Percentiles rank a stretch among this genome's conserved stretches.
Evolutionary conservation across 2,329 filamentous ascomycete genomes (phyloP).

Genomic region (Monosporascus cannonballus): DNA sequence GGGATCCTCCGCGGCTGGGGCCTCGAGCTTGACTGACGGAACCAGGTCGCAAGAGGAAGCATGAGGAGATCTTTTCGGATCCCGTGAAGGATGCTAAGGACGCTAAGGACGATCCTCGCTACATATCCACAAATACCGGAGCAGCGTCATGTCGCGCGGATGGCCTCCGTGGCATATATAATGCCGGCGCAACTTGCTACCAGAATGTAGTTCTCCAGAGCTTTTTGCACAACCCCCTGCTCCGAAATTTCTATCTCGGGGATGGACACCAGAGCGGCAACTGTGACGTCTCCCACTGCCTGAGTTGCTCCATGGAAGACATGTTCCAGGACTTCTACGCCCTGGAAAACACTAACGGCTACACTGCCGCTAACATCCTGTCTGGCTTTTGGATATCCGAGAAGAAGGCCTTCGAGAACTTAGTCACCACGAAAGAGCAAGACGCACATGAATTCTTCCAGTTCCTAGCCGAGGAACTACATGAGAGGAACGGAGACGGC

Average conservation of each 20-base stretch:
- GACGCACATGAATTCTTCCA: slow-evolving; percentile 97
- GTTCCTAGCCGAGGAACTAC: slow-evolving; percentile 86
- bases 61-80: slow-evolving; percentile 63
- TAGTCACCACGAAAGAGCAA: slow-evolving; percentile 90
- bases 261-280: slow-evolving; percentile 79
- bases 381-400: slow-evolving; percentile 86
- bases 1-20: too few species aligned
- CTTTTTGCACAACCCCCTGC: slow-evolving; percentile 85
- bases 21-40: slow-evolving; percentile 4
- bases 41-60: slow-evolving; percentile 65
- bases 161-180: slow-evolving; percentile 88
- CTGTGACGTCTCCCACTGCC: slow-evolving; percentile 58
- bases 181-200: slow-evolving; percentile 97
- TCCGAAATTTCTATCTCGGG: slow-evolving; percentile 86
- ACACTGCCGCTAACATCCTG: slow-evolving; percentile 83
- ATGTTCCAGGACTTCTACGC: slow-evolving; percentile 69
- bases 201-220: slow-evolving; percentile 95
- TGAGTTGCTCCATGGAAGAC: slow-evolving; percentile 67
- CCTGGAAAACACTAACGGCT: slow-evolving; percentile 76
- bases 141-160: slow-evolving; percentile 78
- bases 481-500: slow-evolving; percentile 70
- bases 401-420: slow-evolving; percentile 62
- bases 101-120: slow-evolving; percentile 64
- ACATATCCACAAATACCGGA: slow-evolving; percentile 72
- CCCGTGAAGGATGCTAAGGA: slow-evolving; percentile 49